Evolutionary conservation across 768 basidiomycete species (phyloP), one percentile per base, ranked within the genome.

Genomic region (Xerocomellus dryophilus): DNA sequence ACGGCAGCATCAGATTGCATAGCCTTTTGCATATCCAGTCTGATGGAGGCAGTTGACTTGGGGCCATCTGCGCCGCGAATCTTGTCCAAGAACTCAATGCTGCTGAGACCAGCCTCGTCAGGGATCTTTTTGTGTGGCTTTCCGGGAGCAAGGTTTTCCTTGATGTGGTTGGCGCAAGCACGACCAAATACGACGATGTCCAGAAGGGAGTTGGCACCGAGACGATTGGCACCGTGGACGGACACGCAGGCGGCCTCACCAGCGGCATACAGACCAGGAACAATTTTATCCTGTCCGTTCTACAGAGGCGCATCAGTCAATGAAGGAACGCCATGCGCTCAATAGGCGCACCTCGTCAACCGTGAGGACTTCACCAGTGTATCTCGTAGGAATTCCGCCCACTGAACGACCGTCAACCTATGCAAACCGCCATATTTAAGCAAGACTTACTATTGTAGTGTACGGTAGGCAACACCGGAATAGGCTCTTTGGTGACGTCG

Each of bases 181-280:
- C 97, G 94, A 63, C 97, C 97, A 65, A 98, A 99, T 61, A 98
- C 97, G 71, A 98, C 97, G 62, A 98, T 97, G 71, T 98, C 97
- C 61, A 99, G 79, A 25, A 99, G 85, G 20, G 97, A 99, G 81
- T 99, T 99, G 68, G 97, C 97, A 64, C 97, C 97, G 50, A 99
- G 88, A 73, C 97, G 94, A 79, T 99, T 99, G 60, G 97, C 97
- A 59, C 97, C 97, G 65, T 99, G 97, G 18, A 99, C 97, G 18
- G 97, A 99, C 31, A 98, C 97, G 62, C 93, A 98, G 7, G 97
- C 97, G 50, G 96, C 97, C 75, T 99, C 97, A 62, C 97, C 97
- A 56, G 97, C 97, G 54, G 97, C 97, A 73, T 98, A 99, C 4
- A 99, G 79, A 61, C 97, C 97, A 50, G 95, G 94, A 29, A 99